Conservation (phyloP, 148 eudicot species). For the Talinum fruticosum region DNA sequence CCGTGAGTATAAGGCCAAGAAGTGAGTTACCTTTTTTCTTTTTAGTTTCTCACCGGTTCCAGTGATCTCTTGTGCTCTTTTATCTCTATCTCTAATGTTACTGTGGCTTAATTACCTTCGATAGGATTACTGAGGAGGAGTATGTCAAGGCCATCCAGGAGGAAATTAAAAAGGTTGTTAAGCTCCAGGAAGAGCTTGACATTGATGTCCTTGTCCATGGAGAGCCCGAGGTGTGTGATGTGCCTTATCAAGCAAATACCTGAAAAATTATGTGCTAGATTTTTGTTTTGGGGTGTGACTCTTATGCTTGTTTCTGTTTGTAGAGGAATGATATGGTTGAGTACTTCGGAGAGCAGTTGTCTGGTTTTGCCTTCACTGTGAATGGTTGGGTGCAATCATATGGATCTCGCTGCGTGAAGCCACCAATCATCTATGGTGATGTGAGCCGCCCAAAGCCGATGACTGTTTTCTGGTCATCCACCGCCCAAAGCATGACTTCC, state of each 20-base stretch:
- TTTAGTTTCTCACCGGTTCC: not conserved
- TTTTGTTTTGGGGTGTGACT: constrained; percentile 1
- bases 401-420: constrained; percentile 96
- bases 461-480: constrained; percentile 93
- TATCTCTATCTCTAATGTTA: constrained; percentile 5
- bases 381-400: constrained; percentile 97
- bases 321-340: constrained; percentile 97
- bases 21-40: constrained; percentile 43
- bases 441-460: constrained; percentile 95
- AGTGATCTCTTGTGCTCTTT: not conserved
- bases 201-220: constrained; percentile 94
- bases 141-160: constrained; percentile 76
- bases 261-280: not conserved
- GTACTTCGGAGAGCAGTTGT: constrained; percentile 92
- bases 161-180: constrained; percentile 83
- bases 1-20: constrained; percentile 91
- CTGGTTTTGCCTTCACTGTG: constrained; percentile 88
- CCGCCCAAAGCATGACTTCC: constrained; percentile 89
- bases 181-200: constrained; percentile 91
- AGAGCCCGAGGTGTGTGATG: constrained; percentile 71
- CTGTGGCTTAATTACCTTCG: constrained; percentile 5
- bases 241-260: not conserved
- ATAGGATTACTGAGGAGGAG: constrained; percentile 77
- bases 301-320: constrained; percentile 16
- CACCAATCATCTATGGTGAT: constrained; percentile 96